A percentile compares a stretch with the other conserved stretches of the same genome.
Evolutionary conservation across 805 yeast species (phyloP).

Genomic region (Maudiozyma bulderi): DNA sequence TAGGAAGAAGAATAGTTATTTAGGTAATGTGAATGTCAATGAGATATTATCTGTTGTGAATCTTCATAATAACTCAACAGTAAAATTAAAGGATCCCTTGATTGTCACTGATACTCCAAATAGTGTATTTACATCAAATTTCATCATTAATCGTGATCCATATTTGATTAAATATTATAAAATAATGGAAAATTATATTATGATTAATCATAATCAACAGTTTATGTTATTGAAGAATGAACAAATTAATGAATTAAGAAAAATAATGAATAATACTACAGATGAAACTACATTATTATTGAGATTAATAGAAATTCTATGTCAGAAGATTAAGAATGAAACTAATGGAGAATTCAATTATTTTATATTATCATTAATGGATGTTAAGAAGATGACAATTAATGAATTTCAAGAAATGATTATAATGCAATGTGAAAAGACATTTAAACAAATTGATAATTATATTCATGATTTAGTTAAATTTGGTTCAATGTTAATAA

Average conservation of each 20-base stretch:
- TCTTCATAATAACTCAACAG: slow-evolving; percentile 1
- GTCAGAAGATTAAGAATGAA: too few species aligned
- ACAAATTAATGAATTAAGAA: slow-evolving; percentile 3
- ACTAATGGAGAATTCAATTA: too few species aligned
- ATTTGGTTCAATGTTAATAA: not conserved
- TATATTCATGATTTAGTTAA: not conserved
- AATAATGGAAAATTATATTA: slow-evolving; percentile 9
- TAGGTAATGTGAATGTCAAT: not conserved
- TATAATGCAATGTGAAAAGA: not conserved
- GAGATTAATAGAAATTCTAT: not conserved
- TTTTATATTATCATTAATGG: not conserved
- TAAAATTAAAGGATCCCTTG: not conserved
- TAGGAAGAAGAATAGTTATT: not conserved
- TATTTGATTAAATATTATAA: slow-evolving; percentile 15
- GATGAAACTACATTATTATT: not conserved
- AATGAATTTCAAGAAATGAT: not conserved
- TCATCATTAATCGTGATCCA: slow-evolving; percentile 12
- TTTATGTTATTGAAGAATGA: slow-evolving; percentile 3
- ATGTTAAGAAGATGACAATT: not conserved
- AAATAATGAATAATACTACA: not conserved
- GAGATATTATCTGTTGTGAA: not conserved
- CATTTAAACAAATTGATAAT: not conserved
- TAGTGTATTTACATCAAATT: slow-evolving; percentile 11
- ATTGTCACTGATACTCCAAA: slow-evolving; percentile 11
- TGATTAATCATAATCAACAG: slow-evolving; percentile 8